Conservation (phyloP, 208 protist genomes). For the Endotrypanum monterogeii region DNA sequence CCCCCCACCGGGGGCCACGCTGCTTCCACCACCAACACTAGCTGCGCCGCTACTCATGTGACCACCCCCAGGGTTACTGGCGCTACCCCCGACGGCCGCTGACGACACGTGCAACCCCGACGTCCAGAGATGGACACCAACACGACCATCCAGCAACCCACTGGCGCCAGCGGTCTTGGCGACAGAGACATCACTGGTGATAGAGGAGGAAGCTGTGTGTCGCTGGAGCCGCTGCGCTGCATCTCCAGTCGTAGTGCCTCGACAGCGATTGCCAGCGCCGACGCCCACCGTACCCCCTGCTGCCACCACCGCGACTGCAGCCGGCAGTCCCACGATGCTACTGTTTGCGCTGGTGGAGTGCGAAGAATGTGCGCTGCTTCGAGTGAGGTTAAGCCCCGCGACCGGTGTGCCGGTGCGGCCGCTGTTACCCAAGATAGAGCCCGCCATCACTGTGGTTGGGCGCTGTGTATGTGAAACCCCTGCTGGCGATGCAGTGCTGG, state of each 20-base stretch:
- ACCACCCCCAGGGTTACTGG: slow-evolving; percentile 4
- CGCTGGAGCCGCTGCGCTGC: slow-evolving; percentile 5
- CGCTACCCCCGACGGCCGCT: neutral
- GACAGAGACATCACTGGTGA: neutral
- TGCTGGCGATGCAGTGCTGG: neutral
- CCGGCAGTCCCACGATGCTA: slow-evolving; percentile 13
- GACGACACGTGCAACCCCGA: slow-evolving; percentile 9
- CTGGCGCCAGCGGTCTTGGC: neutral
- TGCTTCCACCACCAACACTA: neutral
- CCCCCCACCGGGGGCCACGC: neutral
- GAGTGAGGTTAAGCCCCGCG: neutral
- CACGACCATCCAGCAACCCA: slow-evolving; percentile 14
- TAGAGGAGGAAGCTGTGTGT: neutral
- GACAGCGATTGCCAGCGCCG: neutral
- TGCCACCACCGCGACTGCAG: neutral
- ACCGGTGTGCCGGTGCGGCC: neutral
- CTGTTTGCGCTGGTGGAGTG: slow-evolving; percentile 19
- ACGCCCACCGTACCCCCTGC: neutral
- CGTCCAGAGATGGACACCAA: slow-evolving; percentile 23
- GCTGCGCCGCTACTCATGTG: slow-evolving; percentile 4
- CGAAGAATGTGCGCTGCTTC: slow-evolving; percentile 12
- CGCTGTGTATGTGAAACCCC: neutral
- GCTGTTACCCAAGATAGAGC: neutral
- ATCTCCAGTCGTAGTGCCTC: neutral
- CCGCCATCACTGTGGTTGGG: neutral